Conservation (phyloP, 208 protist genomes). For the Crithidia fasciculata region DNA sequence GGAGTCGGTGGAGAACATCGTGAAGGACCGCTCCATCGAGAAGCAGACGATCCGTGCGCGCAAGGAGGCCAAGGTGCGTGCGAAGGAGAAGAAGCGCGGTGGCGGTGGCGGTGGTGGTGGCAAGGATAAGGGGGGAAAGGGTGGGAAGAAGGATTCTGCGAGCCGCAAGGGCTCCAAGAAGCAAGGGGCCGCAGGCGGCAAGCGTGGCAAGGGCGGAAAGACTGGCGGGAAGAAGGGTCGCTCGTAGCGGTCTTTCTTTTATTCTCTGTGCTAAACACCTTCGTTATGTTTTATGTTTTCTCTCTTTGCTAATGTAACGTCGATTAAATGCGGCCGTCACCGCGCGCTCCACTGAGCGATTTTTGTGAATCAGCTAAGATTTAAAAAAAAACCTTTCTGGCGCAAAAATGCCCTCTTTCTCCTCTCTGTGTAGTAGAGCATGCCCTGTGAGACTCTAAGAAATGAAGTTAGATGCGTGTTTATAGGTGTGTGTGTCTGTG, state of each 20-base stretch:
- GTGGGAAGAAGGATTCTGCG: slow-evolving; percentile 7
- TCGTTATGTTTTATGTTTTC: no score
- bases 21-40: slow-evolving; percentile 54
- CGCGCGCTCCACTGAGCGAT: no score
- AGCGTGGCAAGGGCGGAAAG: slow-evolving; percentile 6
- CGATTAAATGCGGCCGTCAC: not conserved
- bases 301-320: slow-evolving; percentile 1
- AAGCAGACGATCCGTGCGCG: slow-evolving; percentile 43
- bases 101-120: slow-evolving; percentile 7
- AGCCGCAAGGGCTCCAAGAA: slow-evolving; percentile 15
- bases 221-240: slow-evolving; percentile 7
- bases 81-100: slow-evolving; percentile 35
- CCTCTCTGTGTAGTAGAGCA: no score
- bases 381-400: no score
- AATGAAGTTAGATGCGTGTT: no score
- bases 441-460: no score
- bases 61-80: slow-evolving; percentile 33
- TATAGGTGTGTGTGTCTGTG: no score
- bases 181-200: slow-evolving; percentile 9
- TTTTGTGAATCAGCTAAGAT: no score
- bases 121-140: slow-evolving; percentile 13
- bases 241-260: slow-evolving; percentile 3
- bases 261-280: not conserved
- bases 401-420: no score
- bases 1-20: slow-evolving; percentile 75